Conservation (phyloP, 495 filamentous ascomycete species). For the Aspergillus diversus region DNA sequence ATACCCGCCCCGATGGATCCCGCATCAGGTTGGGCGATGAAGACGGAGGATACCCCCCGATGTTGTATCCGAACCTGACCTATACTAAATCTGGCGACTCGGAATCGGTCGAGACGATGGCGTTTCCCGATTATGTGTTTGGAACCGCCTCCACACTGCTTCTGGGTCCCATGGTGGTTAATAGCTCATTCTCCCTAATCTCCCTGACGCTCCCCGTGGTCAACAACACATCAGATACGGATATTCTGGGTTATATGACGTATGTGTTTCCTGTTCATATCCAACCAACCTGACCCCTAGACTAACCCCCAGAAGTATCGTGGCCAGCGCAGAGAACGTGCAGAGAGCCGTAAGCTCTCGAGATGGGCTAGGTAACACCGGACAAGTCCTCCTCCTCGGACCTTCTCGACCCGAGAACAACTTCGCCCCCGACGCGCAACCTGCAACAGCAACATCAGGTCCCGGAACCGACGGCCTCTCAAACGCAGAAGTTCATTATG, state of each 20-base stretch:
- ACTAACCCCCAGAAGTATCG: conserved; percentile 48
- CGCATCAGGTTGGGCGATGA: conserved; percentile 60
- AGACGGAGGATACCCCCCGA: conserved; percentile 63
- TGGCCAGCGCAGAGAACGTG: conserved; percentile 65
- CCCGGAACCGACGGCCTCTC: conserved; percentile 23
- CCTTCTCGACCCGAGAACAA: conserved; percentile 65
- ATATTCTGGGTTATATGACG: conserved; percentile 72
- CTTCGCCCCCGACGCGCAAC: conserved; percentile 48
- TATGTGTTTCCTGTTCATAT: conserved; percentile 12
- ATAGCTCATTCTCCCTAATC: conserved; percentile 71
- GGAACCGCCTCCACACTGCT: conserved; percentile 57
- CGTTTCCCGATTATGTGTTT: conserved; percentile 52
- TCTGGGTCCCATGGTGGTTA: conserved; percentile 69
- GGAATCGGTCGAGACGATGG: conserved; percentile 33
- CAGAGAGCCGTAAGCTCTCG: conserved; percentile 58
- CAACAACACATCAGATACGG: conserved; percentile 57
- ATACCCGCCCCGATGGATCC: conserved; percentile 57
- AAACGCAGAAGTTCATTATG: conserved; percentile 39
- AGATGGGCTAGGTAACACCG: conserved; percentile 70
- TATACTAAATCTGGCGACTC: conserved; percentile 46
- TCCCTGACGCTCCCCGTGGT: conserved; percentile 78
- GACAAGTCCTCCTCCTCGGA: conserved; percentile 68
- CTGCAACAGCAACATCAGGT: conserved; percentile 26
- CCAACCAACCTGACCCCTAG: neutral
- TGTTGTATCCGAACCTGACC: conserved; percentile 76